phyloP scores from a whole-genome alignment of 1,284 basidiomycete genomes.

The Malassezia brasiliensis region DNA sequence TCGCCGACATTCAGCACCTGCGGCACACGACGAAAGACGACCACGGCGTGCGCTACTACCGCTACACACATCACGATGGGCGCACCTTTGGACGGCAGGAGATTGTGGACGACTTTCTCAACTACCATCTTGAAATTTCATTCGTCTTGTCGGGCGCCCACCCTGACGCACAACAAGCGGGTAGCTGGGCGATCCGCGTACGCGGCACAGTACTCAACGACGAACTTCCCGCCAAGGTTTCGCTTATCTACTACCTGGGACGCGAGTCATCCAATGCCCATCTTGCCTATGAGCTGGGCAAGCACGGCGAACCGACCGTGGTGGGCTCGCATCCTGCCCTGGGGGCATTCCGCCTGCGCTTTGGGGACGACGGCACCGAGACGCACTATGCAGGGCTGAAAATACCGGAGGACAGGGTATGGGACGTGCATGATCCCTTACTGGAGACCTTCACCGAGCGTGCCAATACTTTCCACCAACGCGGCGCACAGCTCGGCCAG shows the following conservation, averaged over 20 bases:
- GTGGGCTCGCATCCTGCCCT: slow-evolving; percentile 65
- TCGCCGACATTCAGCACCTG: slow-evolving; percentile 26
- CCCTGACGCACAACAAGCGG: slow-evolving; percentile 20
- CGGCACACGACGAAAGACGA: slow-evolving; percentile 84
- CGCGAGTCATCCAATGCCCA: slow-evolving; percentile 60
- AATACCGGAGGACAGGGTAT: slow-evolving; percentile 60
- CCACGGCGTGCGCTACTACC: slow-evolving; percentile 68
- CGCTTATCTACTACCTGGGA: slow-evolving; percentile 73
- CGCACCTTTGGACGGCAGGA: slow-evolving; percentile 74
- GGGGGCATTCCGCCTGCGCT: slow-evolving; percentile 68
- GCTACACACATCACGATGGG: slow-evolving; percentile 77
- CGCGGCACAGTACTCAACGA: slow-evolving; percentile 67
- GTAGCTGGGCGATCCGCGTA: slow-evolving; percentile 80
- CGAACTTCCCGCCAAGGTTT: slow-evolving; percentile 56
- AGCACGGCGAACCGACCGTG: slow-evolving; percentile 53
- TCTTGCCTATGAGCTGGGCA: slow-evolving; percentile 55
- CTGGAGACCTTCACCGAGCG: slow-evolving; percentile 58
- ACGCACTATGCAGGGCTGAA: slow-evolving; percentile 63
- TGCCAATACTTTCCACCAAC: slow-evolving; percentile 55
- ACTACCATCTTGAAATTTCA: slow-evolving; percentile 72
- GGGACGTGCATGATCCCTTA: slow-evolving; percentile 76
- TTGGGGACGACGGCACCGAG: slow-evolving; percentile 56
- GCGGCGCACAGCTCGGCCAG: neutral
- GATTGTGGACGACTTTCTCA: slow-evolving; percentile 69
- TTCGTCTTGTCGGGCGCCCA: slow-evolving; percentile 59